These are phyloP conservation scores for Trypanosoma conorhini DNA, from an alignment of 208 protist species.

Conservation along the genomic window DNA sequence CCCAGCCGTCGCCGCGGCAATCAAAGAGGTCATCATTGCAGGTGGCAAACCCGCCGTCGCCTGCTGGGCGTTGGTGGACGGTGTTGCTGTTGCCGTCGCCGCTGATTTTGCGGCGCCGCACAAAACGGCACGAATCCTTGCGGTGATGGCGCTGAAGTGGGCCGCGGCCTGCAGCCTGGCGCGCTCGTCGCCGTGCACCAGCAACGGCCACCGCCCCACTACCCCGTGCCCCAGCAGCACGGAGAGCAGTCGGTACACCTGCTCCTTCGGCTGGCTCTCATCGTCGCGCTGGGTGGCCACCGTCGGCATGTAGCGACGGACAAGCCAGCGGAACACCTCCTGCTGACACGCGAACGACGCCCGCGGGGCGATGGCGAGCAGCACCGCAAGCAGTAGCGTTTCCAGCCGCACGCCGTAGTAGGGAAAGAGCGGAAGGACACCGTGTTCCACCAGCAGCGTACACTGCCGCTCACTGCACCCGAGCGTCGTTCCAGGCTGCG, in stretches of 20 bases:
- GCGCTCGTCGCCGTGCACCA: constrained; percentile 20
- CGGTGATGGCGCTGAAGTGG: constrained; percentile 23
- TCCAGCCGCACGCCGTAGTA: constrained; percentile 45
- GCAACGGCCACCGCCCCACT: constrained; percentile 23
- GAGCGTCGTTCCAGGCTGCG: constrained; percentile 61
- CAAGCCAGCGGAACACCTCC: constrained; percentile 33
- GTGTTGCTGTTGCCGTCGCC: neutral
- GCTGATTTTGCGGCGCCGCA: neutral
- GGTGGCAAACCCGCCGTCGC: neutral
- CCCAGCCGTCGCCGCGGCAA: neutral
- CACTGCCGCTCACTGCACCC: constrained; percentile 31
- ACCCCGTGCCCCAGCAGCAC: constrained; percentile 26
- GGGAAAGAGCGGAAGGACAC: constrained; percentile 38
- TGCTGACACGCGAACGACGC: constrained; percentile 24
- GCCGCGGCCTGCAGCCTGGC: constrained; percentile 14
- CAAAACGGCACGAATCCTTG: constrained; percentile 16
- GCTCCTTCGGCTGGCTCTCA: constrained; percentile 29
- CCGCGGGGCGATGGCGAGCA: constrained; percentile 40
- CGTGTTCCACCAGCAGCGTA: constrained; percentile 37
- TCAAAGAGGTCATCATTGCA: constrained; percentile 5
- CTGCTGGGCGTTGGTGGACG: neutral
- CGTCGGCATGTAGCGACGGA: constrained; percentile 22
- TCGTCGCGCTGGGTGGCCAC: constrained; percentile 31
- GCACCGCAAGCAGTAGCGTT: constrained; percentile 43
- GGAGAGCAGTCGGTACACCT: constrained; percentile 31